Percentiles rank a stretch among this genome's conserved stretches.
Conservation (phyloP, 345 rosid genomes). For the Jatropha curcas region DNA sequence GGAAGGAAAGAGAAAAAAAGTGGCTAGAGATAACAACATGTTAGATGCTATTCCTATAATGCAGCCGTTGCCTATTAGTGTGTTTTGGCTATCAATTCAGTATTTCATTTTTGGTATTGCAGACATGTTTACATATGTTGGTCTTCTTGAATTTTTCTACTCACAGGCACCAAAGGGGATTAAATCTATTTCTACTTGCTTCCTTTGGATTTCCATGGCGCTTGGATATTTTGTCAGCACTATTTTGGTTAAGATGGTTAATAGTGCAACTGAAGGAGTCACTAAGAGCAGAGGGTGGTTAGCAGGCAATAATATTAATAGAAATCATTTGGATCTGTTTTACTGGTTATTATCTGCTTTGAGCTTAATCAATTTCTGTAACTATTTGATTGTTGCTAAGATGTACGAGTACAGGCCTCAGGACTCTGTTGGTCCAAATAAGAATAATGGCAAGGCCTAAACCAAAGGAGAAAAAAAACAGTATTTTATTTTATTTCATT, state of each 20-base stretch:
- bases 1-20: constrained; percentile 51
- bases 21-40: constrained; percentile 49
- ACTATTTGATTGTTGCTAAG: constrained; percentile 41
- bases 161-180: constrained; percentile 54
- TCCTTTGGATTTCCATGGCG: constrained; percentile 59
- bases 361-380: constrained; percentile 49
- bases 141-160: constrained; percentile 61
- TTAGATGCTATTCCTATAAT: constrained; percentile 42
- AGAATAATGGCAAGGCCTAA: constrained; percentile 1
- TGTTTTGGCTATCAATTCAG: constrained; percentile 59
- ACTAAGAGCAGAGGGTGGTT: constrained; percentile 57
- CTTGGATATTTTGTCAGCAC: constrained; percentile 53
- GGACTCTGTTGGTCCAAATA: constrained; percentile 1
- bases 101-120: constrained; percentile 59
- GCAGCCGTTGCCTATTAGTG: constrained; percentile 49
- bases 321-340: constrained; percentile 57
- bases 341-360: constrained; percentile 45
- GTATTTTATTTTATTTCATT: neutral
- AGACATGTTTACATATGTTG: constrained; percentile 53
- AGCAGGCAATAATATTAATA: constrained; percentile 57
- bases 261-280: constrained; percentile 29
- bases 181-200: constrained; percentile 49
- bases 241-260: constrained; percentile 45
- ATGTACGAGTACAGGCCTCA: constrained; percentile 48
- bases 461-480: neutral